Conservation (phyloP, 2,329 filamentous ascomycete species). For the Hortaea sp. region DNA sequence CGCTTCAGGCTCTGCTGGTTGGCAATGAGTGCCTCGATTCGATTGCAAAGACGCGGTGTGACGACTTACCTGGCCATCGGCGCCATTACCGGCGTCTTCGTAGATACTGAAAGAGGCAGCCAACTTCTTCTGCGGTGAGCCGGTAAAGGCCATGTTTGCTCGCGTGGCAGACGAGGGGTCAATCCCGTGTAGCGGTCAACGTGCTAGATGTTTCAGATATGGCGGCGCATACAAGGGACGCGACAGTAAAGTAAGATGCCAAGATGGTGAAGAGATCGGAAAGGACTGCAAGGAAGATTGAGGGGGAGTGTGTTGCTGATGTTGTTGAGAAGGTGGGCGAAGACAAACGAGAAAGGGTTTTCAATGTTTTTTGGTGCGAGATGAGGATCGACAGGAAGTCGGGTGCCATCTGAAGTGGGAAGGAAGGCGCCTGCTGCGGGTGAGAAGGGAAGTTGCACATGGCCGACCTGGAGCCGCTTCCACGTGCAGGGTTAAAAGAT, state of each 20-base stretch:
- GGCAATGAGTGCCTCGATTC: background rate
- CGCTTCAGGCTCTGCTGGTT: constrained; percentile 9
- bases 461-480: background rate
- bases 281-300: background rate
- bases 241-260: background rate
- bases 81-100: constrained; percentile 3
- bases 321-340: background rate
- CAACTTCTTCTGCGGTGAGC: constrained; percentile 10
- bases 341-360: background rate
- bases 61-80: constrained; percentile 1
- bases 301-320: background rate
- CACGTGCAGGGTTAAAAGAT: background rate
- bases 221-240: background rate
- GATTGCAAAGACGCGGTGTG: background rate
- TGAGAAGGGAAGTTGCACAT: background rate
- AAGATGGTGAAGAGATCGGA: constrained; percentile 1
- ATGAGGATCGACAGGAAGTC: constrained; percentile 2
- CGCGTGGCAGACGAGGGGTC: background rate
- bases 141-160: constrained; percentile 6
- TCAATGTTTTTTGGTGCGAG: background rate
- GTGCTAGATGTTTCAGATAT: background rate
- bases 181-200: background rate
- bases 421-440: constrained; percentile 2
- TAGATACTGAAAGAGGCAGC: constrained; percentile 9
- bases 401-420: background rate